phyloP scores from a whole-genome alignment of 23 red algal genomes.

The Cyanidiococcus yangmingshanensis region DNA sequence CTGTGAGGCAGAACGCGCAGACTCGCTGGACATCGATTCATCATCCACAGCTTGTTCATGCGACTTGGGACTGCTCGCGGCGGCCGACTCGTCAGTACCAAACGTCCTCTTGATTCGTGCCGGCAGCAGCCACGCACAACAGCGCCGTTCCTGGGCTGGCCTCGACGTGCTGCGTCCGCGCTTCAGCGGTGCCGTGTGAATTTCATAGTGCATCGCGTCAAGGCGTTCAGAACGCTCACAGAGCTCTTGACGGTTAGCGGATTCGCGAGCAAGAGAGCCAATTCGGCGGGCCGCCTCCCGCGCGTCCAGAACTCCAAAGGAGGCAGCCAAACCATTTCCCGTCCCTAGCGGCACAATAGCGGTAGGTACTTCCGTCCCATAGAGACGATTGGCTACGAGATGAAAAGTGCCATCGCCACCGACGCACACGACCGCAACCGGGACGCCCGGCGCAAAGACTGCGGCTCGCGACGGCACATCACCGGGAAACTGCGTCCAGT shows the following conservation, averaged over 20 bases:
- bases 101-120: not conserved
- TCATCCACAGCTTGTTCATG: not conserved
- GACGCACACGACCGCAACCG: not conserved
- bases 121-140: not conserved
- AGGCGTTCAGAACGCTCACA: not conserved
- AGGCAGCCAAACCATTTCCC: constrained; percentile 2
- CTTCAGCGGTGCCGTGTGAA: not conserved
- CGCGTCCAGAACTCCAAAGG: not conserved
- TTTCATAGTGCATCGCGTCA: not conserved
- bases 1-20: not conserved
- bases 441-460: not conserved
- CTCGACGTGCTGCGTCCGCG: not conserved
- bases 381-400: not conserved
- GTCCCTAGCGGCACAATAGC: constrained; percentile 4
- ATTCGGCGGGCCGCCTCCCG: not conserved
- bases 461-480: not conserved
- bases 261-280: not conserved
- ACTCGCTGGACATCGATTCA: not conserved
- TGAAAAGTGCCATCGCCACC: constrained; percentile 17
- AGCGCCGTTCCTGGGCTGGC: not conserved
- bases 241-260: not conserved
- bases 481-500: constrained; percentile 1
- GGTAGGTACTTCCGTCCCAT: not conserved
- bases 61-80: not conserved
- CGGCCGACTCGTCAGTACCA: not conserved